phyloP scores from a whole-genome alignment of 257 asterid genomes.

The Verbena officinalis region DNA sequence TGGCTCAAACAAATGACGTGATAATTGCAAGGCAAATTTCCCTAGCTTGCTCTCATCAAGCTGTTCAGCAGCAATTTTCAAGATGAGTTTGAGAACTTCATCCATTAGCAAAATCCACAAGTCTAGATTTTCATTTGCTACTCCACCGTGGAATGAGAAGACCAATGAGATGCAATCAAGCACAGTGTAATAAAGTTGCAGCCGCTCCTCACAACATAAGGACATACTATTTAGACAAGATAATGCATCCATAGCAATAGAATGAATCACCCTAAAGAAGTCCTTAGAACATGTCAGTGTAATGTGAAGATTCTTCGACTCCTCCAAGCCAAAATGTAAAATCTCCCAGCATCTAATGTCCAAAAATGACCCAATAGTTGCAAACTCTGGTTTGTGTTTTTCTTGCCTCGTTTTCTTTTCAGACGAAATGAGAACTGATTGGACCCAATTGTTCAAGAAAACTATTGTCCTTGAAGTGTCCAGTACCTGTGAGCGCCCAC shows the following conservation, averaged over 20 bases:
- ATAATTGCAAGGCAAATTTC: conserved; percentile 45
- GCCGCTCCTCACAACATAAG: conserved; percentile 31
- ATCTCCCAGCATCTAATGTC: conserved; percentile 79
- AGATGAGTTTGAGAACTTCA: conserved; percentile 52
- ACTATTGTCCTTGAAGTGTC: conserved; percentile 61
- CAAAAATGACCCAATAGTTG: conserved; percentile 48
- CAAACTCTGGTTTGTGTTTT: conserved; percentile 36
- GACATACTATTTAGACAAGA: conserved; percentile 30
- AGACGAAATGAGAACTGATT: conserved; percentile 60
- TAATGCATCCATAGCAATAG: conserved; percentile 50
- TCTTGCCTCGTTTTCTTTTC: conserved; percentile 53
- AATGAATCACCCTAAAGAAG: conserved; percentile 64
- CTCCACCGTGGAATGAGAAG: conserved; percentile 75
- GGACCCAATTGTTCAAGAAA: conserved; percentile 74
- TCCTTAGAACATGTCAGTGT: conserved; percentile 63
- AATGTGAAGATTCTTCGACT: conserved; percentile 50
- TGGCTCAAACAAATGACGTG: conserved; percentile 67
- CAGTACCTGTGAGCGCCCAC: conserved; percentile 46
- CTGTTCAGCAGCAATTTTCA: conserved; percentile 46
- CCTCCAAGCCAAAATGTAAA: conserved; percentile 78
- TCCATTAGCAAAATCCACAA: conserved; percentile 61
- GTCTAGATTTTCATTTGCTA: conserved; percentile 69
- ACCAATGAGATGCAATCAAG: conserved; percentile 61
- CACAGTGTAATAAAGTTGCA: conserved; percentile 49
- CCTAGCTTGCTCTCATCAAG: conserved; percentile 50